phyloP scores from a whole-genome alignment of 2,329 filamentous ascomycete species.

The Aspergillus sp. region DNA sequence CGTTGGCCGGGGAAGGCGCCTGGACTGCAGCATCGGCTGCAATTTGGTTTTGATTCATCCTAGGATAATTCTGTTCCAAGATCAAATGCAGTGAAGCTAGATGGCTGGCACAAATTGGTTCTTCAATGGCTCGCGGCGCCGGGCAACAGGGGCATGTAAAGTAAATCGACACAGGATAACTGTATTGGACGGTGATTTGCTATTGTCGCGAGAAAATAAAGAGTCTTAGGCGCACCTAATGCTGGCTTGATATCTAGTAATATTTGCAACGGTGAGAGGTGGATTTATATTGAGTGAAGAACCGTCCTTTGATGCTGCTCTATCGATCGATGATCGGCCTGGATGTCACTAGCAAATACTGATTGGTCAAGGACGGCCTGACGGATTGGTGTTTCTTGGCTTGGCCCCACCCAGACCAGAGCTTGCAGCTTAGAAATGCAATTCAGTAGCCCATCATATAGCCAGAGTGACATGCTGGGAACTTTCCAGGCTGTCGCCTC shows the following conservation, averaged over 20 bases:
- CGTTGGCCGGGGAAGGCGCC: conserved; percentile 13
- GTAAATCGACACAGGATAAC: not conserved
- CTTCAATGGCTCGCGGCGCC: not conserved
- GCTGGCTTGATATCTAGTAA: not conserved
- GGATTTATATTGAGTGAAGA: not conserved
- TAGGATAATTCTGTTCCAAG: conserved; percentile 75
- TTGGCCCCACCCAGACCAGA: not conserved
- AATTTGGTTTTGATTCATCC: not conserved
- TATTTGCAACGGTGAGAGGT: not conserved
- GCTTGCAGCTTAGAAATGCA: not conserved
- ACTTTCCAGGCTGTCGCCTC: not conserved
- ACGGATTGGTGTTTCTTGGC: not conserved
- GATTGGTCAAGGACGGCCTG: conserved; percentile 13
- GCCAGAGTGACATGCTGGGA: not conserved
- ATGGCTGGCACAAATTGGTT: not conserved
- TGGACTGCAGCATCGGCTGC: conserved; percentile 51
- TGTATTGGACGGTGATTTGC: not conserved
- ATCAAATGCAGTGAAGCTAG: conserved; percentile 60
- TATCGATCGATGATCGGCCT: not conserved
- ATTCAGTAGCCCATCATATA: not conserved
- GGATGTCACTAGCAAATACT: conserved; percentile 10
- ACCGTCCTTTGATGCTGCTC: not conserved
- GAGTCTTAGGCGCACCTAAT: not conserved
- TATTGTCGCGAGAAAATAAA: not conserved
- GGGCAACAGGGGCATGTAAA: not conserved